Conservation (phyloP, 2,329 filamentous ascomycete genomes). For the Didymella sp. region DNA sequence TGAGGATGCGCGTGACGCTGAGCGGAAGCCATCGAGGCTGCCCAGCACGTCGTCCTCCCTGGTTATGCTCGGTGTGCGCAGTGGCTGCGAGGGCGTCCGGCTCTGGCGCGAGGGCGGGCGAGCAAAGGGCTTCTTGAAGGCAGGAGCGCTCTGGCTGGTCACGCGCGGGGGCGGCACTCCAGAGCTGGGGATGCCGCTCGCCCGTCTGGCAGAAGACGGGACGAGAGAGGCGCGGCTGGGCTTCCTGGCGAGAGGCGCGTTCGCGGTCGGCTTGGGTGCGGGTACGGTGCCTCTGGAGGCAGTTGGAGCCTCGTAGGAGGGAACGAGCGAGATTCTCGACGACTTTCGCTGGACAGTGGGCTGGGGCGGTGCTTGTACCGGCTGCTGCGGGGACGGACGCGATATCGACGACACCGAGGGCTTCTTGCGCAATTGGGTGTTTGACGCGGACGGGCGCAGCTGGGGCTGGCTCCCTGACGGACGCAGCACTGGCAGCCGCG, state of each 20-base stretch:
- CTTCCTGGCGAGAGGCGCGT: background rate
- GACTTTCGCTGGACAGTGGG: conserved; percentile 42
- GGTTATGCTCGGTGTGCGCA: conserved; percentile 17
- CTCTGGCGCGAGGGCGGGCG: conserved; percentile 46
- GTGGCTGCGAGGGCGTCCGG: conserved; percentile 27
- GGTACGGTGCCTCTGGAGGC: conserved; percentile 14
- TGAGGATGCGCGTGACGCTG: conserved; percentile 53
- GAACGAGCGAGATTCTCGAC: conserved; percentile 39
- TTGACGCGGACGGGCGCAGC: conserved; percentile 53
- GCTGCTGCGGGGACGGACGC: conserved; percentile 15
- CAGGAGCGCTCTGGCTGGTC: conserved; percentile 32
- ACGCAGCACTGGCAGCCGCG: conserved; percentile 60
- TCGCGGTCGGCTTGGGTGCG: conserved; percentile 24
- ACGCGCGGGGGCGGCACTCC: conserved; percentile 25
- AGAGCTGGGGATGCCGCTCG: conserved; percentile 30
- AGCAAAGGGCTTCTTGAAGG: conserved; percentile 49
- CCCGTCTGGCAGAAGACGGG: conserved; percentile 32
- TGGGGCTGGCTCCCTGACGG: conserved; percentile 49
- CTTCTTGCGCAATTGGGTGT: conserved; percentile 52
- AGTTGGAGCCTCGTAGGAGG: conserved; percentile 33
- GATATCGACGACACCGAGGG: conserved; percentile 39
- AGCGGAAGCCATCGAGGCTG: conserved; percentile 53
- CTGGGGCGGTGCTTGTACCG: conserved; percentile 4
- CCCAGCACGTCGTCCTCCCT: conserved; percentile 51
- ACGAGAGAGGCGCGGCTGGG: conserved; percentile 33